phyloP scores from a whole-genome alignment of 139 green algal species.

The Zygnema circumcarinatum region DNA sequence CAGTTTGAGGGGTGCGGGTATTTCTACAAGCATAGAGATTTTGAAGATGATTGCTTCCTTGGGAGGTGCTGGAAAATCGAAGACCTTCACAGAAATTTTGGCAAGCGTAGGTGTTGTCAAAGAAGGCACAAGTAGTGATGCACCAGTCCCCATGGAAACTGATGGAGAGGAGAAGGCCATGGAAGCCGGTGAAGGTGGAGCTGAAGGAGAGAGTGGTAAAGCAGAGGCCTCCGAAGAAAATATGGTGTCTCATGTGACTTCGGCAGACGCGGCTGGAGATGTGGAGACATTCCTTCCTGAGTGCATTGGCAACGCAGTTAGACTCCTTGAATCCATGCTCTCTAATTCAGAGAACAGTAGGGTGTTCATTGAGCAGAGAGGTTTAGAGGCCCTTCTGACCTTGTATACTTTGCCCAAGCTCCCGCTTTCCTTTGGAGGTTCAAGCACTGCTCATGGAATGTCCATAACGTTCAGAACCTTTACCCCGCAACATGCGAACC shows the following conservation, averaged over 20 bases:
- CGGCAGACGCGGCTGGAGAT: constrained; percentile 18
- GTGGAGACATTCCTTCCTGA: constrained; percentile 73
- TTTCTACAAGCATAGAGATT: constrained; percentile 75
- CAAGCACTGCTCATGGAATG: constrained; percentile 76
- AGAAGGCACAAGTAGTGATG: neutral
- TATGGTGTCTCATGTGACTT: neutral
- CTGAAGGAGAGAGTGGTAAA: constrained; percentile 1
- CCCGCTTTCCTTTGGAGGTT: constrained; percentile 78
- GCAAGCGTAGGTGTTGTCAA: neutral
- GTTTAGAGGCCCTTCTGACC: constrained; percentile 73
- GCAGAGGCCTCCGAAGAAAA: neutral
- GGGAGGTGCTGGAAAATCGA: constrained; percentile 32
- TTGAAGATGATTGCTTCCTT: constrained; percentile 72
- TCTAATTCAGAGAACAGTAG: constrained; percentile 64
- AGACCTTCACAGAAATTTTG: neutral
- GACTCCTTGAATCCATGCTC: constrained; percentile 87
- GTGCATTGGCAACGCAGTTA: constrained; percentile 72
- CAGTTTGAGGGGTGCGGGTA: constrained; percentile 70
- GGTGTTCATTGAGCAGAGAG: constrained; percentile 80
- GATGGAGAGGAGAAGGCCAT: constrained; percentile 39
- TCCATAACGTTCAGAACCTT: constrained; percentile 75
- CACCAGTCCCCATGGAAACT: constrained; percentile 43
- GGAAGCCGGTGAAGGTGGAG: neutral
- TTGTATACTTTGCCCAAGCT: constrained; percentile 83
- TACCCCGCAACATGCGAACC: constrained; percentile 33